Base-by-base conservation (phyloP, 2,329 filamentous ascomycete species). In the Sclerotinia trifoliorum region DNA sequence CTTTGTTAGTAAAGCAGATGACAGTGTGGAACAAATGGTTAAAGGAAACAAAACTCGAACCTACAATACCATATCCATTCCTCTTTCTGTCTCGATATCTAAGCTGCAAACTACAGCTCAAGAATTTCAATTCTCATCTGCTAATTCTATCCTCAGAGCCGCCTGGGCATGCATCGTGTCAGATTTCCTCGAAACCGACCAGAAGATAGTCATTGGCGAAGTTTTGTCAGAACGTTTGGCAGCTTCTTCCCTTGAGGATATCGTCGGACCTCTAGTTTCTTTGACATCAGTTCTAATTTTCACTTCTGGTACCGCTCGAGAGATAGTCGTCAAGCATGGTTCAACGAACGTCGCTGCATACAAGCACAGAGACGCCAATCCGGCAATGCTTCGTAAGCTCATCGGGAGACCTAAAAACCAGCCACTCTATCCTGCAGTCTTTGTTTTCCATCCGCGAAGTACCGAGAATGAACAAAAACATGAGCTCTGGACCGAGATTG, bases 141-240 rank as follows among this genome's bases (percentile, higher is more conserved):
- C 61, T 5, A 63, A 48, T 32, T 63, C 61, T n/a, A 52, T 63
- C n/a, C 61, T 63, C 17, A 29, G 61, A 24, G 29, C 61, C 1
- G 61, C 61, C 2, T 63, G 61, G 61, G 61, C 44, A n/a, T 63
- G 61, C 8, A 63, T 63, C 0, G 61, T 52, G 21, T 63, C 48
- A 2, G 61, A 63, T 24, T 63, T 52, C 11, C 61, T 63, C 6
- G 61, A 63, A 6, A 63, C 48, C 2, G 61, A 63, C 29, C 61
- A 63, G 21, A 51, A 24, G 35, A 63, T 63, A 19, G 61, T 63
- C 1, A 63, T 63, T 29, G 61, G 61, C 19, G 61, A 63, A 49
- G 48, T 63, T 1, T 13, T 63, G 24, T 63, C 61, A 8, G 32
- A 63, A 51, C 61, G 61, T 11, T 44, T 63, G 19, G 19, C 49